Base-by-base conservation (phyloP, 495 filamentous ascomycete species). In the Cercophora newfieldiana region DNA sequence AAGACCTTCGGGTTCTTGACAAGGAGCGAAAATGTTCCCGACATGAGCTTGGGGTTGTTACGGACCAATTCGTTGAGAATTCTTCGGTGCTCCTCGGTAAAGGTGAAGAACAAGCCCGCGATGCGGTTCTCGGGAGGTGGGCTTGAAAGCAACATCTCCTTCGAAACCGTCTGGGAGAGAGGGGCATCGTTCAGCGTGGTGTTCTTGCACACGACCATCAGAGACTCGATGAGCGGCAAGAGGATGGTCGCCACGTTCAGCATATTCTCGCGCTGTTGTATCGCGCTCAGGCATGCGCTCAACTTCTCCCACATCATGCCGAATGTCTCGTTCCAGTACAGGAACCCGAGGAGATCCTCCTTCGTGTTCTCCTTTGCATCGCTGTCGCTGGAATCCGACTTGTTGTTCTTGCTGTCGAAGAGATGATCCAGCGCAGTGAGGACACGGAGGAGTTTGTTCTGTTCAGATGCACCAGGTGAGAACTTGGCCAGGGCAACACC, bases 191-290 rank as follows among this genome's bases (percentile, higher is more conserved):
- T 88, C 71, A 96, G 92, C 47, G 94, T 78, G 1, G 92, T 91
- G 76, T 98, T 97, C 81, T 97, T 98, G 85, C 96, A 98, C 37
- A 98, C 94, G 59, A 99, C 96, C 96, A 99, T 98, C 68, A 99
- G 82, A 25, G 92, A 90, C 75, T 99, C 95, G 60, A 98, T 96
- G 30, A 97, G 80, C 25, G 95, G 96, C 30, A 97, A 82, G 26
- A 99, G 86, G 66, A 97, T 97, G 10, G 93, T 97, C 47, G 95
- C 95, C 59, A 98, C 91, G 72, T 97, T 97, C 67, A 98, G 84
- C 89, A 97, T 91, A 75, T 94, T 94, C 72, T 96, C 92, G 59
- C 94, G 90, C 73, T 93, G 88, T 26, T 91, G 90, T 65, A 98
- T 97, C 21, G 92, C 89, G 57, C 84, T 88, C 63, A 99, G 78